Evolutionary conservation across 495 filamentous ascomycete species (phyloP).

Genomic region (Copromyces sp.): DNA sequence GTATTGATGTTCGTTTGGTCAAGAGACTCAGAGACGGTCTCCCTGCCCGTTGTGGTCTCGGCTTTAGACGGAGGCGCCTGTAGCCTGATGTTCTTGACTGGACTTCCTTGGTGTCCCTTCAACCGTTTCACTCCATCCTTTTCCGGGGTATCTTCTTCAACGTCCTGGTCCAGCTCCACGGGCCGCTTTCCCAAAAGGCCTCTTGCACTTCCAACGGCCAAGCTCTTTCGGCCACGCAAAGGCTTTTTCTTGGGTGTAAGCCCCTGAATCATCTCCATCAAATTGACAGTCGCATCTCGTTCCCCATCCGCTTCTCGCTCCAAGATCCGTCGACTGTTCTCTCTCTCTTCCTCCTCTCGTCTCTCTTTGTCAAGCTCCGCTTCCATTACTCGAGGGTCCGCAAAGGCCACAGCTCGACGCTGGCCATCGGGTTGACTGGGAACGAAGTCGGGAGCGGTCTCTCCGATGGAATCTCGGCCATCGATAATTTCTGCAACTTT

Average conservation of each 20-base stretch:
- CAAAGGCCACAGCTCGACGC: constrained; percentile 48
- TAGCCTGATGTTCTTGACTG: constrained; percentile 64
- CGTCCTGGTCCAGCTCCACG: constrained; percentile 48
- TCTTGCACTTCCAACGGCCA: constrained; percentile 63
- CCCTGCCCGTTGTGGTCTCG: constrained; percentile 49
- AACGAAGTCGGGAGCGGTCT: constrained; percentile 52
- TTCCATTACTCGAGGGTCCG: constrained; percentile 56
- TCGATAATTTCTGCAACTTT: constrained; percentile 64
- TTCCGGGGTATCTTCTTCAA: constrained; percentile 54
- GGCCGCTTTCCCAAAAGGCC: constrained; percentile 69
- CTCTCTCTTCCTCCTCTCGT: constrained; percentile 50
- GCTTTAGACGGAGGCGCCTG: constrained; percentile 55
- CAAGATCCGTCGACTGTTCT: constrained; percentile 46
- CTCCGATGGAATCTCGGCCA: constrained; percentile 59
- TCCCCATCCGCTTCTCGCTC: constrained; percentile 42
- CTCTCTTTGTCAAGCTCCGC: constrained; percentile 59
- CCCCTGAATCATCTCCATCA: constrained; percentile 69
- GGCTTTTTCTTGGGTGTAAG: constrained; percentile 67
- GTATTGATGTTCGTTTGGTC: constrained; percentile 11
- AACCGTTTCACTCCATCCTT: constrained; percentile 57
- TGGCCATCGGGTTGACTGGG: constrained; percentile 25
- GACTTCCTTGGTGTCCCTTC: constrained; percentile 61
- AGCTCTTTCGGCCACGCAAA: constrained; percentile 60
- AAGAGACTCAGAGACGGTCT: constrained; percentile 38
- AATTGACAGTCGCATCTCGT: constrained; percentile 49